Base-by-base conservation (phyloP, 2,329 filamentous ascomycete species). In the Aureobasidium melanogenum region DNA sequence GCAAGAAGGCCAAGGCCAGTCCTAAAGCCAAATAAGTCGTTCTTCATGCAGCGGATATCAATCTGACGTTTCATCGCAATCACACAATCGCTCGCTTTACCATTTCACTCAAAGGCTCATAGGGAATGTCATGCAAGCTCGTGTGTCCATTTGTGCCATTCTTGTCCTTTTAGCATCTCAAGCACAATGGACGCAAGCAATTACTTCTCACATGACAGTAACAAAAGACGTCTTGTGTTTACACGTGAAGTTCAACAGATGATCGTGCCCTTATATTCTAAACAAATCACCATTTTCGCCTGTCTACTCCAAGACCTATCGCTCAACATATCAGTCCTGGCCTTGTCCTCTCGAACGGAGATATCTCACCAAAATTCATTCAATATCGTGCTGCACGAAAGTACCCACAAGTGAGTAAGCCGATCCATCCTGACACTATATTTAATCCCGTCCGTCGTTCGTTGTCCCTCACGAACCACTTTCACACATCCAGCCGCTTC, bases 1-100 rank as follows among this genome's bases (percentile, higher is more conserved):
- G 59, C 32, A 61, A 65, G 56, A 57, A 61, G 50, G 58, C 38
- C 1, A 64, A 61, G 62, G 58, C 65, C 43, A 64, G 64, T 60
- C 32, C 56, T 22, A 59, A 60, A 26, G 48, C 57, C 14, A 62
- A 62, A 59, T 60, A 61, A 57, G 58, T 54, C 26, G 17, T 47
- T 28, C 5, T 46, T 28, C 19, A 22, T 34, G 15, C 36, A 57
- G 54, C 54, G 54, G 41, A 57, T 57, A 57, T 57, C 54, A 57
- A 57, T 57, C 46, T 47, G 41, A 57, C 26, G 28, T 56, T 56
- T 56, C 47, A 50, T 28, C 34, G 24, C 24, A 28, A n/a, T n/a
- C 4, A 3, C 14, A 26, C 12, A 17, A 26, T 8, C 24, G 22
- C 3, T 14, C 8, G 22, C 22, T 44, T 26, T 46, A 14, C 1